Percentiles rank a stretch among this genome's conserved stretches.
Conservation (phyloP, 2,329 filamentous ascomycete species). For the Claviceps pazoutovae region DNA sequence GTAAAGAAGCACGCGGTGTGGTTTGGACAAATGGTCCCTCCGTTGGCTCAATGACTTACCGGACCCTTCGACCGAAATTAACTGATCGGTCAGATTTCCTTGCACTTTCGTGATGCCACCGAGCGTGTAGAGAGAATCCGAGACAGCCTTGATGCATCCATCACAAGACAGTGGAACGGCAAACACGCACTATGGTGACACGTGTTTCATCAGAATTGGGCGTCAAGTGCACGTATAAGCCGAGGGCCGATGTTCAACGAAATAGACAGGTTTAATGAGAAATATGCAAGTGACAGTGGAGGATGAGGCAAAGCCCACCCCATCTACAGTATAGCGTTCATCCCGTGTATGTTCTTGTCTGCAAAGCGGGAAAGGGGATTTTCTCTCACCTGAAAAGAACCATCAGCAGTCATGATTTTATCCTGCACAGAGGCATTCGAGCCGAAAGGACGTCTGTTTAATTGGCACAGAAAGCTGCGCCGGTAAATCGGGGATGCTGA, state of each 20-base stretch:
- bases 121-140: constrained; percentile 61
- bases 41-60: constrained; percentile 36
- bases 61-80: constrained; percentile 76
- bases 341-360: background rate
- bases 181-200: constrained; percentile 61
- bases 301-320: background rate
- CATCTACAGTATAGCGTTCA: too few relatives aligned
- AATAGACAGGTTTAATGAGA: background rate
- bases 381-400: constrained; percentile 30
- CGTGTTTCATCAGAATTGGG: constrained; percentile 20
- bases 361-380: background rate
- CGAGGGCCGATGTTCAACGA: background rate
- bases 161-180: constrained; percentile 90
- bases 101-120: constrained; percentile 72
- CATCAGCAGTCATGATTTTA: constrained; percentile 27
- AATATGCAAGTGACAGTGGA: background rate
- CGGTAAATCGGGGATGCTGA: constrained; percentile 16
- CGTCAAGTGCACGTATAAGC: background rate
- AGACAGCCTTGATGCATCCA: constrained; percentile 75
- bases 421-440: constrained; percentile 2
- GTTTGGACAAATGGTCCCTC: background rate
- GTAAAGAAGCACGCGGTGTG: background rate
- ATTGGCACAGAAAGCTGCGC: constrained; percentile 12
- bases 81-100: constrained; percentile 67
- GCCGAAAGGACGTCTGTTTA: background rate